Evolutionary conservation across 805 yeast species (phyloP).

Genomic region (Myxozyma kluyveri): DNA sequence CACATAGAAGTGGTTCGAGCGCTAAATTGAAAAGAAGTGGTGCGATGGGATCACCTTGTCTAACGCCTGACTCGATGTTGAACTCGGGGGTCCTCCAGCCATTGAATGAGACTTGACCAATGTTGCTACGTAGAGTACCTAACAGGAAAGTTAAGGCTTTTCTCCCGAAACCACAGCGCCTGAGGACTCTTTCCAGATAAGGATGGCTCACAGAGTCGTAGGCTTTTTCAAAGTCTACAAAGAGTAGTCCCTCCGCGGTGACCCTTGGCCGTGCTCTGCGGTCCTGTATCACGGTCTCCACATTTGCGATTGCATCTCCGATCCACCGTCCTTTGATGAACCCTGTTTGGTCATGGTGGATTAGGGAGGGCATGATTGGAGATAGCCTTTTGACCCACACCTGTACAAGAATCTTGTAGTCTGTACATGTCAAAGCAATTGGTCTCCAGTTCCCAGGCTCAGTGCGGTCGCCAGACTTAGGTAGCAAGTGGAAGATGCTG

Average conservation of each 20-base stretch:
- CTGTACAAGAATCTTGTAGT: background rate
- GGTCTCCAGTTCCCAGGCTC: background rate
- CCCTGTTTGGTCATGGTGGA: constrained; percentile 5
- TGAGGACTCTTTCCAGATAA: background rate
- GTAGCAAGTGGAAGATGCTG: background rate
- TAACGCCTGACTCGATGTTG: background rate
- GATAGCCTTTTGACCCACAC: constrained; percentile 1
- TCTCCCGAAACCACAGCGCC: background rate
- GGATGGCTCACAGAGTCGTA: background rate
- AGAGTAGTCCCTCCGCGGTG: background rate
- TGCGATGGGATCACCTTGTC: background rate
- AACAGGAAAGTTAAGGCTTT: background rate
- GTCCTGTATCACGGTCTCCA: background rate
- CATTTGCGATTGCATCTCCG: constrained; percentile 8
- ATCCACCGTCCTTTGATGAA: constrained; percentile 6
- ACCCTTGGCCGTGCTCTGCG: background rate
- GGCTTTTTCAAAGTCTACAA: background rate
- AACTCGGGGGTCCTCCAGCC: background rate
- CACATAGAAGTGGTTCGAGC: no score
- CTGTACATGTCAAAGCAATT: background rate
- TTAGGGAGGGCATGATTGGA: background rate
- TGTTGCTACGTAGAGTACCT: background rate
- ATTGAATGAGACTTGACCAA: background rate
- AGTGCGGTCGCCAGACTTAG: background rate
- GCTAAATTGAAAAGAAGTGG: no score